phyloP scores from a whole-genome alignment of 495 filamentous ascomycete species.

The Xylaria sp. region DNA sequence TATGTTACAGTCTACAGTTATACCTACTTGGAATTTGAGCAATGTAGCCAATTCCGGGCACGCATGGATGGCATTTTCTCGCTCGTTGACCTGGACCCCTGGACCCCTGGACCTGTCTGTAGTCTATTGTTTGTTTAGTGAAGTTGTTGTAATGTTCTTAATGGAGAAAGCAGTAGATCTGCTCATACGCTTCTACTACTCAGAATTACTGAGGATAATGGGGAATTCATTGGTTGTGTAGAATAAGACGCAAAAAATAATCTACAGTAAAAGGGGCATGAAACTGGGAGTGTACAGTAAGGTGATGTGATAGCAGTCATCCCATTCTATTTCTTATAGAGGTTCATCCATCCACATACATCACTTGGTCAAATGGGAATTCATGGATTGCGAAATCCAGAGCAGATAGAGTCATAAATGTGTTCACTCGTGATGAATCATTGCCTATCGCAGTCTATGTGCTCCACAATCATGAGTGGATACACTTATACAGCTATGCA shows the following conservation, averaged over 20 bases:
- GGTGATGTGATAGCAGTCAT: not conserved
- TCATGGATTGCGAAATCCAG: not conserved
- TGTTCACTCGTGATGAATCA: conserved; percentile 32
- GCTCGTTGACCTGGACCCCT: not conserved
- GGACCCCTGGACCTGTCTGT: not conserved
- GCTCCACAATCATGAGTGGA: conserved; percentile 25
- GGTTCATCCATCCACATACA: not conserved
- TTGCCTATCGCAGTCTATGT: conserved; percentile 32
- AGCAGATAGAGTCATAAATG: not conserved
- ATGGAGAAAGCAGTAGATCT: not conserved
- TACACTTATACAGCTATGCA: conserved; percentile 29
- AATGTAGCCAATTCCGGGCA: not conserved
- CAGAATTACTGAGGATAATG: not conserved
- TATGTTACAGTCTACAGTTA: not conserved
- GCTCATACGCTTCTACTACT: not conserved
- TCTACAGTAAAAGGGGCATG: not conserved
- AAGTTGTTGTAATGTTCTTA: too few relatives aligned
- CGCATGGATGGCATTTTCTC: not conserved
- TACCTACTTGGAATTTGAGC: not conserved
- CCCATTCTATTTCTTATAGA: not conserved
- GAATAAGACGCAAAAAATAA: not conserved
- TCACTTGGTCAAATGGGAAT: not conserved
- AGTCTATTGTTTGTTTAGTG: not conserved
- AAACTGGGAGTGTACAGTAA: not conserved
- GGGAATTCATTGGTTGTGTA: not conserved